phyloP scores from a whole-genome alignment of 495 filamentous ascomycete genomes.

The Aspergillus kassunensis region DNA sequence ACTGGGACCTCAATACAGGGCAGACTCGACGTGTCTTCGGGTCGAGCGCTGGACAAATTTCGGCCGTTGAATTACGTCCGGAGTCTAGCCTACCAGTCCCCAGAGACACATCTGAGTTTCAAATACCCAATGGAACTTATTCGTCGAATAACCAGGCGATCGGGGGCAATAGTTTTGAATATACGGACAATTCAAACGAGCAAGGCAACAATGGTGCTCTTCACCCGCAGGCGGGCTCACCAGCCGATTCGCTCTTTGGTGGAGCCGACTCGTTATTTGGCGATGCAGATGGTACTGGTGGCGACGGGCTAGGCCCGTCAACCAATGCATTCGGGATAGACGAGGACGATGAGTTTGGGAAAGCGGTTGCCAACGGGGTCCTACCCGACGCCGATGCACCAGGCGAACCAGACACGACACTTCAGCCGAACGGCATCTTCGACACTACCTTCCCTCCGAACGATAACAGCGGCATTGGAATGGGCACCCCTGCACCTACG shows the following conservation, averaged over 20 bases:
- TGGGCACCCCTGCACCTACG: conserved; percentile 5
- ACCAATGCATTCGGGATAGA: conserved; percentile 65
- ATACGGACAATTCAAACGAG: conserved; percentile 45
- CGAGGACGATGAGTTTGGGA: conserved; percentile 83
- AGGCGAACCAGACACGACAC: conserved; percentile 28
- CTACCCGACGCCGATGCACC: conserved; percentile 40
- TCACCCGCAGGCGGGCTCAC: conserved; percentile 56
- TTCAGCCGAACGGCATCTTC: conserved; percentile 21
- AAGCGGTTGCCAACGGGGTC: conserved; percentile 65
- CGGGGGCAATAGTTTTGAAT: conserved; percentile 33
- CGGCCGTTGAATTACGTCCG: conserved; percentile 81
- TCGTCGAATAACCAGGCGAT: conserved; percentile 54
- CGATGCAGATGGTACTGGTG: conserved; percentile 57
- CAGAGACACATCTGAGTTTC: conserved; percentile 57
- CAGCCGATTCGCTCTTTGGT: conserved; percentile 65
- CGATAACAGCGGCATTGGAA: conserved; percentile 8
- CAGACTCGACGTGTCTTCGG: conserved; percentile 69
- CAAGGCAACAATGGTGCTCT: conserved; percentile 32
- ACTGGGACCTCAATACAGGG: conserved; percentile 95
- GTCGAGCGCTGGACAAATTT: conserved; percentile 78
- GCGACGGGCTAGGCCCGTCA: conserved; percentile 52
- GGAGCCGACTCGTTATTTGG: conserved; percentile 72
- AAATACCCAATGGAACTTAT: conserved; percentile 61
- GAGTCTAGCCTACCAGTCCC: conserved; percentile 70
- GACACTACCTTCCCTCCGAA: conserved; percentile 7